phyloP scores from a whole-genome alignment of 179 eudicot species.

The Vitellaria paradoxa region DNA sequence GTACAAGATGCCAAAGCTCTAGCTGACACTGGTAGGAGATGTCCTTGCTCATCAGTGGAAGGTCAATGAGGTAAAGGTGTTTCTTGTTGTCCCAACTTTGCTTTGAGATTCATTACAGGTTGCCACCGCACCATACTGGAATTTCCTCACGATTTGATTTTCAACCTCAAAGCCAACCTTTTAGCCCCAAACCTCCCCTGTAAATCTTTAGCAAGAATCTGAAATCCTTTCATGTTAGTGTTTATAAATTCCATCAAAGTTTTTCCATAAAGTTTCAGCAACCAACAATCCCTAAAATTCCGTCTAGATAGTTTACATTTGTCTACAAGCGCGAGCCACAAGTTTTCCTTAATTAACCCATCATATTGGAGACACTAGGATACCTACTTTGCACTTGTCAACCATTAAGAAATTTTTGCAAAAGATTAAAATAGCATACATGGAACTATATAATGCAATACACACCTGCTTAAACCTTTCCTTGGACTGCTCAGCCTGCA shows the following conservation, averaged over 20 bases:
- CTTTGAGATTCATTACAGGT: no score
- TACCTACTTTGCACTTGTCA: background rate
- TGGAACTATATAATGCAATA: background rate
- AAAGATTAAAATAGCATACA: background rate
- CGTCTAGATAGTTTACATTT: background rate
- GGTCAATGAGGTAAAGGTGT: no score
- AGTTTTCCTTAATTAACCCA: background rate
- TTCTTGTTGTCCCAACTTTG: no score
- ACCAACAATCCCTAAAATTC: background rate
- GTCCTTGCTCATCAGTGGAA: no score
- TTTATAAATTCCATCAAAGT: background rate
- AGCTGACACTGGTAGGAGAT: no score
- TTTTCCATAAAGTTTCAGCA: background rate
- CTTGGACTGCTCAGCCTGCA: constrained; percentile 44
- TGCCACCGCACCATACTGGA: background rate
- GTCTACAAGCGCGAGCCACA: background rate
- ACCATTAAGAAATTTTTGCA: background rate
- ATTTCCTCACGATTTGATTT: background rate
- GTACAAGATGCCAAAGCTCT: no score
- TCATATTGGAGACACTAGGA: background rate
- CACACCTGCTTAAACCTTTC: constrained; percentile 45
- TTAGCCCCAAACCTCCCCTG: background rate
- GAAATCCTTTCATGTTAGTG: background rate
- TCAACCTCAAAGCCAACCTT: background rate
- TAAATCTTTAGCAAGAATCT: background rate